Percentiles rank a stretch among this genome's conserved stretches.
phyloP scores from a whole-genome alignment of 495 filamentous ascomycete genomes.

The Annulohypoxylon stygium region DNA sequence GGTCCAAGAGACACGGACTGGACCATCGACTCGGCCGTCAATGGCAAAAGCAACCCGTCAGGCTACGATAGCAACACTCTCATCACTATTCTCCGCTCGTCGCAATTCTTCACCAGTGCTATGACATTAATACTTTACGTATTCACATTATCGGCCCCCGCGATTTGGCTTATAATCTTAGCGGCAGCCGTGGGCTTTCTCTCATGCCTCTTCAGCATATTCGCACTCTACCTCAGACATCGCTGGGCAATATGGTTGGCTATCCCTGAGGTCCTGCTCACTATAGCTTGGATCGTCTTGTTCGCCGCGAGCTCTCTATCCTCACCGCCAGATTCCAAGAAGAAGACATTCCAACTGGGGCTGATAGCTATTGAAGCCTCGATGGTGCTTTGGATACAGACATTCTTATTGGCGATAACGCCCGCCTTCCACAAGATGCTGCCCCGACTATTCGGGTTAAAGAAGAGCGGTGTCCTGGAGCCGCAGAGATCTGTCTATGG shows the following conservation, averaged over 20 bases:
- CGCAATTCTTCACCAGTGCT: conserved; percentile 29
- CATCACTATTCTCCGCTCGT: conserved; percentile 40
- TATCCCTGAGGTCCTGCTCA: conserved; percentile 31
- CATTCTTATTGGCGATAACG: conserved; percentile 29
- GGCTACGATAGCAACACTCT: conserved; percentile 46
- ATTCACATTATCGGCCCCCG: conserved; percentile 26
- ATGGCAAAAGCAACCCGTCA: conserved; percentile 30
- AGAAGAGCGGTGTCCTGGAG: neutral
- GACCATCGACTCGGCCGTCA: conserved; percentile 39
- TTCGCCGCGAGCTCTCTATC: conserved; percentile 12
- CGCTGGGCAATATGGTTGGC: conserved; percentile 31
- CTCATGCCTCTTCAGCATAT: conserved; percentile 29
- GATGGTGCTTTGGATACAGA: conserved; percentile 43
- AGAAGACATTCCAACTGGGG: conserved; percentile 19
- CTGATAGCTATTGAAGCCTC: conserved; percentile 41
- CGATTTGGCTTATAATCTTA: conserved; percentile 23
- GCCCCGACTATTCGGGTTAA: conserved; percentile 29
- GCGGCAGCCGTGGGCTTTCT: neutral
- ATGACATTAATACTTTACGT: conserved; percentile 31
- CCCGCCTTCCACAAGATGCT: conserved; percentile 38
- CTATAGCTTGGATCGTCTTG: conserved; percentile 30
- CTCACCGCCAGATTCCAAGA: conserved; percentile 29
- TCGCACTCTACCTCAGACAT: conserved; percentile 35
- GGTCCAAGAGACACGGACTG: conserved; percentile 33
- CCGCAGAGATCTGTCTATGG: neutral